A percentile compares a stretch with the other conserved stretches of the same genome.
phyloP scores from a whole-genome alignment of 345 rosid species.

The Eutrema heterophyllum region DNA sequence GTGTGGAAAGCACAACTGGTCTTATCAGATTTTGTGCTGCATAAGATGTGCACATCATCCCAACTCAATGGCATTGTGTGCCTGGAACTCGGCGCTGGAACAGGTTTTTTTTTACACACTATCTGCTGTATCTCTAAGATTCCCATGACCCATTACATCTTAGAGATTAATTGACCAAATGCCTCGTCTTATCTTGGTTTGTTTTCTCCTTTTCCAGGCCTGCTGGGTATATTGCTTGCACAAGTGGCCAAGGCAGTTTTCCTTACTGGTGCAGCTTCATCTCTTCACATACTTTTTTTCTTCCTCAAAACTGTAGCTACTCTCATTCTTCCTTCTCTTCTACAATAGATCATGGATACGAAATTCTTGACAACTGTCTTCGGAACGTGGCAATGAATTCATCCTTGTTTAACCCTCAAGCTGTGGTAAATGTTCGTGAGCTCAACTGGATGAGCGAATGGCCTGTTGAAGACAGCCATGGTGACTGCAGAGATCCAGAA shows the following conservation, averaged over 20 bases:
- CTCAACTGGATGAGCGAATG: slow-evolving; percentile 72
- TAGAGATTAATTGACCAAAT: neutral
- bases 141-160: too few species aligned
- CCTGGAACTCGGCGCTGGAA: slow-evolving; percentile 89
- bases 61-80: slow-evolving; percentile 48
- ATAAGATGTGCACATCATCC: slow-evolving; percentile 59
- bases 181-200: neutral
- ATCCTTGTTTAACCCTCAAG: slow-evolving; percentile 36
- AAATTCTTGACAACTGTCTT: slow-evolving; percentile 66
- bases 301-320: neutral
- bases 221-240: slow-evolving; percentile 72
- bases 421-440: slow-evolving; percentile 54
- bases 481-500: slow-evolving; percentile 19
- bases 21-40: slow-evolving; percentile 71
- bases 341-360: slow-evolving; percentile 50
- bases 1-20: slow-evolving; percentile 86
- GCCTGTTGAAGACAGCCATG: slow-evolving; percentile 44
- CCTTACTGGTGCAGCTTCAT: slow-evolving; percentile 51
- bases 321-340: neutral
- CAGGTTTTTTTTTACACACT: slow-evolving; percentile 39
- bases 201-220: slow-evolving; percentile 41
- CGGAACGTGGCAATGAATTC: slow-evolving; percentile 50
- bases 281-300: neutral
- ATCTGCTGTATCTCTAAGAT: too few species aligned
- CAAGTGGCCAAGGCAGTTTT: slow-evolving; percentile 60